Evolutionary conservation across 176 grass and related monocot species (phyloP), one percentile per base, ranked within the genome.

Genomic region (Tillandsia leiboldiana): DNA sequence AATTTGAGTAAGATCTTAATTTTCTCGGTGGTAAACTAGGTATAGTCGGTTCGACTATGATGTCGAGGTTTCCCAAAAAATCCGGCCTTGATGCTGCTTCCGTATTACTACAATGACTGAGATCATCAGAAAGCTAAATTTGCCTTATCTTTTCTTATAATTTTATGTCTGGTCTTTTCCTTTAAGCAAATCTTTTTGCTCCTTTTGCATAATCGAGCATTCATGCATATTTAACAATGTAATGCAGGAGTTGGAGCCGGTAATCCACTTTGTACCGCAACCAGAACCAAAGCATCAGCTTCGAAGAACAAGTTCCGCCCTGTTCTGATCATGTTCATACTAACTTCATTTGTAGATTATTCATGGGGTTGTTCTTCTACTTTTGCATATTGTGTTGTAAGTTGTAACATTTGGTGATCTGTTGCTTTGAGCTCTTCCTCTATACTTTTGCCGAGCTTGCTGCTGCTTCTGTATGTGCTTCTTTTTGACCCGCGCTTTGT

Each of bases 231-330:
- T 61, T 18, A 23, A 10, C 17, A 67, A 17, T 68, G 66, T 82
- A 47, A 28, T 82, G 53, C 82, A 99, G 94, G 79, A 72, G 73
- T 65, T 64, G 26, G 80, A 83, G 50, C 67, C 84, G 33, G 75
- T 90, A 64, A 78, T 85, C 66, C 94, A 81, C 8, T 72, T 66
- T 63, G 80, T 84, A 69, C 82, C 70, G 0, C 89, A 73, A 56
- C 77, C 78, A 49, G 89, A 90, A 75, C 75, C 73, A 12, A 78
- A 82, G 84, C 76, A 83, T 65, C 77, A 64, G 53, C 79, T 93
- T 48, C 80, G 84, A 70, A 83, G 89, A 75, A 85, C 50, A 69
- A 99, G 87, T 69, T 99, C 90, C 11, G 80, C 82, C 72, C 64
- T 68, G 70, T 82, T 99, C 79, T 99, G 78, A 93, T 83, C 76